These are phyloP conservation scores for Paraconiothyrium brasiliense DNA, from an alignment of 2,329 filamentous ascomycete genomes.

Conservation along the genomic window DNA sequence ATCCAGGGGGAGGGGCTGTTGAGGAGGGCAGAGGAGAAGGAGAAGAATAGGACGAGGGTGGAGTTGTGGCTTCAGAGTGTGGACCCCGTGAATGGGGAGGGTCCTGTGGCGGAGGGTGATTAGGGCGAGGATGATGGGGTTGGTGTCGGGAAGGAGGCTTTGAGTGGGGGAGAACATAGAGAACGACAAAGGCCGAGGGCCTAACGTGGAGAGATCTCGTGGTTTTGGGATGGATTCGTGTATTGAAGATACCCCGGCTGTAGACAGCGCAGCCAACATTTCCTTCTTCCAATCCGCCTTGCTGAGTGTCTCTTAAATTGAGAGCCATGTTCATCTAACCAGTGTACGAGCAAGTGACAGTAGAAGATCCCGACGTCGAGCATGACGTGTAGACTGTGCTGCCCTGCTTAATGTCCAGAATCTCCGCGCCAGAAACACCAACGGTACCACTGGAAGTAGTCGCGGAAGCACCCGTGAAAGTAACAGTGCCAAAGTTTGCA, in stretches of 20 bases:
- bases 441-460: slow-evolving; percentile 38
- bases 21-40: neutral
- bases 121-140: neutral
- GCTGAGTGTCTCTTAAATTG: neutral
- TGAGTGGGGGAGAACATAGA: neutral
- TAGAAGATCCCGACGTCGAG: slow-evolving; percentile 20
- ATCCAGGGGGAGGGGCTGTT: neutral
- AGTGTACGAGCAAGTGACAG: slow-evolving; percentile 22
- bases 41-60: neutral
- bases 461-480: slow-evolving; percentile 55
- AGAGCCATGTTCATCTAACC: neutral
- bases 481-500: slow-evolving; percentile 59
- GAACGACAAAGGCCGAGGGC: neutral
- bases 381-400: slow-evolving; percentile 33
- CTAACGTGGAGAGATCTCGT: neutral
- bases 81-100: neutral
- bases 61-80: slow-evolving; percentile 6
- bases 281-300: neutral
- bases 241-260: neutral
- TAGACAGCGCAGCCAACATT: neutral
- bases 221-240: neutral
- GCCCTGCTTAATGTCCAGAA: slow-evolving; percentile 60
- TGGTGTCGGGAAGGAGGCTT: neutral
- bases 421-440: slow-evolving; percentile 50
- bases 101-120: neutral